Evolutionary conservation across 768 basidiomycete genomes (phyloP), one percentile per base, ranked within the genome.

Genomic region (Tulasnella sp.): DNA sequence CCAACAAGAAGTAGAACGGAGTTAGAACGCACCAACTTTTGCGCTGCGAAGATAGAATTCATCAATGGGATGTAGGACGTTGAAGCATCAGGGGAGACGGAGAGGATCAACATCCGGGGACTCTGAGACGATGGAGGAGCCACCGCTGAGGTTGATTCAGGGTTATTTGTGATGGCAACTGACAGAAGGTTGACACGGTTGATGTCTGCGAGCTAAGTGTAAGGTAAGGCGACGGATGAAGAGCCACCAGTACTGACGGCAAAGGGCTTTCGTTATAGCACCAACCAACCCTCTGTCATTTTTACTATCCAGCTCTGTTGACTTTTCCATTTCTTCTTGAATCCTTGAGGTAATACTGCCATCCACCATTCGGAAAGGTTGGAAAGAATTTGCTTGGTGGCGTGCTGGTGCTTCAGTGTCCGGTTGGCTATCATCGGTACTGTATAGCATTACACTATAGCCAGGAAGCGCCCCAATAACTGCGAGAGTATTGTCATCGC

Each of bases 11-110:
- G 39, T 36, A 8, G 39, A n/a, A 12, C 19, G 21, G 62, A 72
- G 78, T 14, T n/a, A 7, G 6, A 42, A 85, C 92, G 82, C 81
- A 94, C 97, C 82, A 96, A 88, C 87, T 99, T 99, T 85, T 99
- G 98, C 6, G 98, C 98, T 24, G 97, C 96, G 86, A 99, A 99
- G 74, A 99, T 99, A 77, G 96, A 92, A 84, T 99, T 99, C 98
- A 99, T 99, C 84, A 99, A 92, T 36, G 97, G 95, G 74, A 99
- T 97, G 85, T 99, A 99, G 14, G 96, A 95, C 10, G 92, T 89
- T 12, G 94, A 92, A 39, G 92, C 88, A 85, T 97, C 94, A 21
- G 95, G 94, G 16, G 97, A 97, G 77, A 98, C 96, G 56, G 96
- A 97, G 76, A 99, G 88, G 81, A 99, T 88, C 75, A 93, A 85